Evolutionary conservation across 495 filamentous ascomycete species (phyloP), one percentile per base, ranked within the genome.

Genomic region (Symbiotaphrina buchneri): DNA sequence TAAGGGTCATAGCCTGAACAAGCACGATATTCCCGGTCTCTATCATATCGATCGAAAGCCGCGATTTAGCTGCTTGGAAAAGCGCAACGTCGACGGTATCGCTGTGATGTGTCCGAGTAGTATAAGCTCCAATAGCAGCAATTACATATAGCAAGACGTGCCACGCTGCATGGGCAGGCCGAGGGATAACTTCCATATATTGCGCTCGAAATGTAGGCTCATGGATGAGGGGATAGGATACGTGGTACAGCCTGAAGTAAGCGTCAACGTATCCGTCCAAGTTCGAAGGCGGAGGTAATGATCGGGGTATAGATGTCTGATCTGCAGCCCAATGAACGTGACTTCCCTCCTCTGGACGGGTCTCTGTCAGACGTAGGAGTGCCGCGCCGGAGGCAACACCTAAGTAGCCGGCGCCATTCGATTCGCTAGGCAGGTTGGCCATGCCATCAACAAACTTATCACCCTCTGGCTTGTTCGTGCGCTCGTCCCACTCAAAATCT

Each of bases 171-270:
- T 51, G 50, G 32, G 60, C 52, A 10, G 57, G 60, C 3, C 59
- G 55, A 1, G 55, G 44, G 17, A 56, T 55, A 10, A 59, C 53
- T n/a, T 58, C 59, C 27, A 54, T 46, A 25, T 60, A 65, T 33
- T 68, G 63, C 2, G 61, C 59, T 23, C 61, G 48, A 32, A 68
- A 68, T 3, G 56, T 59, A 3, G 54, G 47, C 39, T 68, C 63
- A 32, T 68, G 60, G 11, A 68, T 42, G 29, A 68, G 58, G 5
- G 63, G 61, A 38, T 68, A 68, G 27, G 53, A 59, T 6, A 47
- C 47, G 35, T 68, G 60, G 36, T 65, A 68, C 22, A 54, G 53
- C 10, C 53, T 39, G 34, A 65, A 65, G 36, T 58, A 65, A 0
- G 56, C 55, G 38, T 65, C 56, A 23, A 65, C 59, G 23, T n/a